Evolutionary conservation across 1,284 basidiomycete genomes (phyloP).

Genomic region (Cystobasidium slooffiae): DNA sequence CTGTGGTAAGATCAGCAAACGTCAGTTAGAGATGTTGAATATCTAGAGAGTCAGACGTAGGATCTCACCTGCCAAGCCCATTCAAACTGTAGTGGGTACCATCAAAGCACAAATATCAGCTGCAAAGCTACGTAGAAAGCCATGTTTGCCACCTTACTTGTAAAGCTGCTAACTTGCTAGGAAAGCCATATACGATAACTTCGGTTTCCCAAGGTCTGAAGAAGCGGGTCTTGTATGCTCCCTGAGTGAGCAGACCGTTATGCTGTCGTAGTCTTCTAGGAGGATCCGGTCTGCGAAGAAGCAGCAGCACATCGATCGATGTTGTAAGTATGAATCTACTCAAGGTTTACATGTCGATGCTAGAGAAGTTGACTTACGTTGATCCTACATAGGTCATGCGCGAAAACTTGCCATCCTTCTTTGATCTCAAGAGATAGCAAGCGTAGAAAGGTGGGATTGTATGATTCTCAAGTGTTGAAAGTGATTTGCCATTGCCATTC

Average conservation of each 20-base stretch:
- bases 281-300: slow-evolving; percentile 71
- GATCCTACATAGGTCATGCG: slow-evolving; percentile 62
- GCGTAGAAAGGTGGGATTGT: slow-evolving; percentile 79
- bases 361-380: slow-evolving; percentile 51
- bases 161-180: slow-evolving; percentile 78
- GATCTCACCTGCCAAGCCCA: slow-evolving; percentile 81
- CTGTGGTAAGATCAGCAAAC: slow-evolving; percentile 32
- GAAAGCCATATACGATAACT: slow-evolving; percentile 85
- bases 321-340: background rate
- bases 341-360: background rate
- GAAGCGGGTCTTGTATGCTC: slow-evolving; percentile 72
- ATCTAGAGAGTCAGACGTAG: slow-evolving; percentile 51
- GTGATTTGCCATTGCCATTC: slow-evolving; percentile 47
- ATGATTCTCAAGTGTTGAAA: slow-evolving; percentile 62
- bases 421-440: slow-evolving; percentile 81
- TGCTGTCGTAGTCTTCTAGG: slow-evolving; percentile 79
- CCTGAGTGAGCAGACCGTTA: slow-evolving; percentile 76
- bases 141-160: slow-evolving; percentile 45
- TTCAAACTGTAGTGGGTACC: slow-evolving; percentile 67
- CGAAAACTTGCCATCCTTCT: slow-evolving; percentile 55
- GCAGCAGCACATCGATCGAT: slow-evolving; percentile 60
- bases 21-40: background rate
- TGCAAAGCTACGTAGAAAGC: background rate
- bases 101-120: background rate
- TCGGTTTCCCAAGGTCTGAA: slow-evolving; percentile 87